Evolutionary conservation across 2,329 filamentous ascomycete species (phyloP).

Genomic region (Colletotrichum graminicola): DNA sequence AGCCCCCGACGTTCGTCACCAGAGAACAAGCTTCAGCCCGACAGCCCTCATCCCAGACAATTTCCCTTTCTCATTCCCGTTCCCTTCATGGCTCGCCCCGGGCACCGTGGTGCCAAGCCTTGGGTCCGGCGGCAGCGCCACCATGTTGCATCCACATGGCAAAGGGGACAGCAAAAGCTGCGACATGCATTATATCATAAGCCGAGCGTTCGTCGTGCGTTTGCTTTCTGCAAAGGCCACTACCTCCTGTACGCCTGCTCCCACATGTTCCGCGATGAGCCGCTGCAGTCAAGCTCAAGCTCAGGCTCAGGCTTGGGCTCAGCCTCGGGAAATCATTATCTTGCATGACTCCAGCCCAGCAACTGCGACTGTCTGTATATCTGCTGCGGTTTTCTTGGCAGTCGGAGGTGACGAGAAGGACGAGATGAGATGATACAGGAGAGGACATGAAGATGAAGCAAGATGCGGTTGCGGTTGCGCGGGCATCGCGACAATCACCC

Average conservation of each 20-base stretch:
- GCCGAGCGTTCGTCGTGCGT: not conserved
- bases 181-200: constrained; percentile 26
- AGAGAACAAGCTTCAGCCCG: constrained; percentile 36
- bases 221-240: not conserved
- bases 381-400: constrained; percentile 31
- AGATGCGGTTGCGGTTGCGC: constrained; percentile 3
- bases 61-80: constrained; percentile 3
- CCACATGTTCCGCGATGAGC: constrained; percentile 1
- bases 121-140: constrained; percentile 24
- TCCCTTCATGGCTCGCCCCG: constrained; percentile 29
- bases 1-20: constrained; percentile 19
- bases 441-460: not conserved
- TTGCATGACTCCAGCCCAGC: constrained; percentile 27
- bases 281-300: not conserved
- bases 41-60: constrained; percentile 34
- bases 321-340: constrained; percentile 11
- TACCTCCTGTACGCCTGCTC: not conserved
- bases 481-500: constrained; percentile 21
- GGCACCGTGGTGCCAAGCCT: constrained; percentile 25
- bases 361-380: constrained; percentile 17
- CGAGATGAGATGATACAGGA: not conserved
- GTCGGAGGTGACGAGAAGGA: not conserved
- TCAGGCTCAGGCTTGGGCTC: constrained; percentile 1
- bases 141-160: not conserved
- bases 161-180: constrained; percentile 4